Evolutionary conservation across 345 rosid genomes (phyloP), one percentile per base, ranked within the genome.

Genomic region (Dovyalis caffra): DNA sequence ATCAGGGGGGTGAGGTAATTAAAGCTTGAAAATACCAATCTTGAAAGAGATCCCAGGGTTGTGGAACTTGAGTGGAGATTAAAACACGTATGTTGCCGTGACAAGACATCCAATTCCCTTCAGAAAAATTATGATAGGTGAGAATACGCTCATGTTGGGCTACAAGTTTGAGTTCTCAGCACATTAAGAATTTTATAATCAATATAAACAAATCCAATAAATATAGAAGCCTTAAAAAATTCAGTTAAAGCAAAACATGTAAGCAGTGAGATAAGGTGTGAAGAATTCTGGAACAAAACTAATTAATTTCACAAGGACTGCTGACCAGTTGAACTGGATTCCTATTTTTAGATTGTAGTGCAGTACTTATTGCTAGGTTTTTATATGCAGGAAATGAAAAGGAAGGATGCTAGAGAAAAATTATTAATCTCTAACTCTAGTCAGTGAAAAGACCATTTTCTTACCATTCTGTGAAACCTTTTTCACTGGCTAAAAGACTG

Each of bases 391-490:
- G 16, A 35, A 63, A 47, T 40, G 40, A 45, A 43, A 34, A 56
- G 23, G 34, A 26, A 32, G 23, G 23, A 21, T 23, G 18, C 9
- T 2, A 69, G 2, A 69, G 61, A 43, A 64, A 37, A 14, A 14
- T 32, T 31, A 28, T 20, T 25, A 28, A 35, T 35, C 18, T 35
- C 23, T 35, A 67, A 47, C n/a, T n/a, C n/a, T n/a, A n/a, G n/a
- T n/a, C n/a, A n/a, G n/a, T n/a, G n/a, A n/a, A n/a, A n/a, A n/a
- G 60, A 80, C 31, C 33, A 67, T 69, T 34, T 74, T 43, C 79
- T 84, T 78, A 91, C 99, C 98, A 93, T 78, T 93, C 90, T 25
- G 99, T 85, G 84, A 95, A 93, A 78, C 98, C 98, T 85, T 79
- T 89, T 74, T 90, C 92, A 77, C 98, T 88, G 58, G 86, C 85